These are phyloP conservation scores for Tagetes erecta DNA, from an alignment of 129 eudicot species.

Conservation along the genomic window DNA sequence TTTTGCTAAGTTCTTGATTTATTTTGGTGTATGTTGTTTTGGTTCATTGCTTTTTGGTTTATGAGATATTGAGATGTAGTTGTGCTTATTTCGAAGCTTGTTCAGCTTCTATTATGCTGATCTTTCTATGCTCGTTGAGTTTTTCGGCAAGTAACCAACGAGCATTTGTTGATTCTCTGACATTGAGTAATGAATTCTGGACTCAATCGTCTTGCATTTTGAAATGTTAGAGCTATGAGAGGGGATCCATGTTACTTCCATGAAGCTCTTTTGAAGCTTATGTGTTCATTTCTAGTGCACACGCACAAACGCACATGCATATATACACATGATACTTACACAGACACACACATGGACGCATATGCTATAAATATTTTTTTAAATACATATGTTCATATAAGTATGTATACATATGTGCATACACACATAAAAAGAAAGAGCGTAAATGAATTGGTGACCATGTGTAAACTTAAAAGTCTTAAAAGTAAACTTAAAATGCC, in stretches of 20 bases:
- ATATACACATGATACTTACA: too few species aligned
- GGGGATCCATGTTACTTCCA: too few species aligned
- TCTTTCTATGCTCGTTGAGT: not conserved
- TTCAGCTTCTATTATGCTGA: conserved; percentile 4
- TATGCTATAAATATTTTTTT: too few species aligned
- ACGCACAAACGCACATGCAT: too few species aligned
- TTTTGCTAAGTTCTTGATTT: not conserved
- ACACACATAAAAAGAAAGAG: too few species aligned
- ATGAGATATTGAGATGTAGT: conserved; percentile 15
- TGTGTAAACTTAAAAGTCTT: too few species aligned
- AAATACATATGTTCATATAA: too few species aligned
- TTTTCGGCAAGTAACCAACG: not conserved
- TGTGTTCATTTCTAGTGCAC: not conserved
- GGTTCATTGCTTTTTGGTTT: not conserved
- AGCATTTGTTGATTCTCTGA: conserved; percentile 12
- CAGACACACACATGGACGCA: too few species aligned
- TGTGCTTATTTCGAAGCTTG: not conserved
- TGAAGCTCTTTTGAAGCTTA: not conserved
- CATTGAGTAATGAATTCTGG: not conserved
- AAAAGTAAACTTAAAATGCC: not conserved
- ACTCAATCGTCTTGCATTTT: not conserved
- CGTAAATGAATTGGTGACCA: too few species aligned
- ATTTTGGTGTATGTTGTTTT: not conserved
- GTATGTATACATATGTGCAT: too few species aligned
- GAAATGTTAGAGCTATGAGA: too few species aligned